Base-by-base conservation (phyloP, 2,329 filamentous ascomycete species). In the Teratosphaeria nubilosa region DNA sequence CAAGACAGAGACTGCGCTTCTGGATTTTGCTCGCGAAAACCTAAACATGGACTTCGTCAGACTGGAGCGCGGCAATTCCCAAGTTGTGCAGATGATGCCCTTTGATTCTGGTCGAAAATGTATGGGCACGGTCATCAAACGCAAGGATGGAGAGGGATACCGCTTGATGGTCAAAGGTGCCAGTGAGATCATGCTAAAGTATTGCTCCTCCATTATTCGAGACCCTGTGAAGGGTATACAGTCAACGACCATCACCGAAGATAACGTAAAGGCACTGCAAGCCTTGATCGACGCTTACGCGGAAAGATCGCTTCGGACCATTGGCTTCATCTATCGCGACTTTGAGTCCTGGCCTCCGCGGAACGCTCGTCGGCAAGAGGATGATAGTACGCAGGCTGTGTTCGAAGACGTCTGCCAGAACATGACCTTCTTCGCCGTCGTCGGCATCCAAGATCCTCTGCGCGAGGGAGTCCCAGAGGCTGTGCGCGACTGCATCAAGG, bases 261-360 rank as follows among this genome's bases (percentile, higher is more conserved):
- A 82, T 14, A 82, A 86, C 63, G 77, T 80, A 31, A 75, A 82
- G 41, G 78, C 76, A 2, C 70, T 96, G 62, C 81, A 82, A 63
- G 75, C 79, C 24, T 78, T 90, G 53, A 95, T 95, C 65, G 83
- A 86, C 62, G 82, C 80, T 53, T 96, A 95, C 69, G 91, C 91
- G 10, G 84, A 82, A 27, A 82, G 86, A 20, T 95, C 90, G 7
- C 79, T 96, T 32, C 84, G 91, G 62, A 95, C 91, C 1, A 95
- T 96, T 65, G 89, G 86, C 51, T 81, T 95, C 62, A 79, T 90
- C 56, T 95, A 90, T 74, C 86, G 85, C 58, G 91, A 96, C 66
- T 95, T 94, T 64, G 82, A 88, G 25, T 61, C 64, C 11, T 88
- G 91, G 91, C 91, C 91, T 27, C 90, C 90, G 4, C 81, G 78